A percentile compares a stretch with the other conserved stretches of the same genome.
Evolutionary conservation across 2,329 filamentous ascomycete species (phyloP).

Genomic region (Neonectria faginata): DNA sequence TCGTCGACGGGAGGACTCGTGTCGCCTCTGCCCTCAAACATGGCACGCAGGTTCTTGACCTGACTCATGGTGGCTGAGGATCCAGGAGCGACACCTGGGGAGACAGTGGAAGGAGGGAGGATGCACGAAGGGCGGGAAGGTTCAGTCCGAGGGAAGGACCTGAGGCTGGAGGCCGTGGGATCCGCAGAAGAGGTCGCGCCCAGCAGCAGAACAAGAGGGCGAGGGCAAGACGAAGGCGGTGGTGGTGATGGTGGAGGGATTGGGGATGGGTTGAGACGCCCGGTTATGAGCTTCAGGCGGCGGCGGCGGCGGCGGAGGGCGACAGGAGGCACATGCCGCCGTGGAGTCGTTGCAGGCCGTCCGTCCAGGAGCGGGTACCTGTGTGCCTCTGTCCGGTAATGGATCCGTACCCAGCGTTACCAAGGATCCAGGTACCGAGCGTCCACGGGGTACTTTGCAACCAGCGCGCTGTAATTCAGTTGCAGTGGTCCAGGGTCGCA

Average conservation of each 20-base stretch:
- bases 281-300: constrained; percentile 30
- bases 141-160: constrained; percentile 31
- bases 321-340: constrained; percentile 31
- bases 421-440: constrained; percentile 22
- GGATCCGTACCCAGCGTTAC: constrained; percentile 6
- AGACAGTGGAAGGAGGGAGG: constrained; percentile 42
- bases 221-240: constrained; percentile 14
- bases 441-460: constrained; percentile 19
- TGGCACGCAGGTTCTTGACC: constrained; percentile 81
- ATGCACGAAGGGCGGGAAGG: constrained; percentile 42
- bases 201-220: constrained; percentile 18
- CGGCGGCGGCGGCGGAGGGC: constrained; percentile 18
- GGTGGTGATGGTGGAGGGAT: constrained; percentile 8
- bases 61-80: constrained; percentile 68
- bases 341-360: constrained; percentile 29
- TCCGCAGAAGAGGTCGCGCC: constrained; percentile 10
- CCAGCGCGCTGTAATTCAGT: constrained; percentile 26
- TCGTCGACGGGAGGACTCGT: constrained; percentile 68
- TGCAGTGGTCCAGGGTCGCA: constrained; percentile 31
- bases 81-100: constrained; percentile 20
- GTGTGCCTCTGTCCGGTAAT: not conserved
- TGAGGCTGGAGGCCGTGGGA: constrained; percentile 23
- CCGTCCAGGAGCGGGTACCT: constrained; percentile 20
- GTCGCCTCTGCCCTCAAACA: constrained; percentile 81
- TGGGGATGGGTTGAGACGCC: constrained; percentile 22